phyloP scores from a whole-genome alignment of 768 basidiomycete genomes.

The Lepiota subincarnata region DNA sequence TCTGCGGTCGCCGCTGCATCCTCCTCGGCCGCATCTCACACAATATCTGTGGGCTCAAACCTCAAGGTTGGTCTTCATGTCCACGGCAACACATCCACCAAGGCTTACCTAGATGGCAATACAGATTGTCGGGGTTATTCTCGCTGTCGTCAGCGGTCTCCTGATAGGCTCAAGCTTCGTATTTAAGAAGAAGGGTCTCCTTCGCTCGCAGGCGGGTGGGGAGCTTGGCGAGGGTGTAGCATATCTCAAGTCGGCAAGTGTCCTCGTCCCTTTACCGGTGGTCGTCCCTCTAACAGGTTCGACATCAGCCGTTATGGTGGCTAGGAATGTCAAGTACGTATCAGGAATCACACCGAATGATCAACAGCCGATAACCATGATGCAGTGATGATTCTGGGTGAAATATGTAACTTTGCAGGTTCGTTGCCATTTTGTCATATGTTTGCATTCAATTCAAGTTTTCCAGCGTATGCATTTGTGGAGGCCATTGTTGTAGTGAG shows the following conservation, averaged over 20 bases:
- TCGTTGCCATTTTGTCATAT: constrained; percentile 24
- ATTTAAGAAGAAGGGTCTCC: constrained; percentile 94
- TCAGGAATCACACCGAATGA: neutral
- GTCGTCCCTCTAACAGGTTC: constrained; percentile 11
- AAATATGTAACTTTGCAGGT: constrained; percentile 85
- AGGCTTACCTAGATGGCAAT: constrained; percentile 4
- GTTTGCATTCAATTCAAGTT: constrained; percentile 14
- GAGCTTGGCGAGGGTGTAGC: constrained; percentile 81
- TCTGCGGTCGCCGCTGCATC: constrained; percentile 34
- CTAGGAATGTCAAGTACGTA: constrained; percentile 79
- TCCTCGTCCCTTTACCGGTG: constrained; percentile 4
- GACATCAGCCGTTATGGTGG: constrained; percentile 82
- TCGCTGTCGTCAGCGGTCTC: constrained; percentile 74
- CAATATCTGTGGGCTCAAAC: constrained; percentile 37
- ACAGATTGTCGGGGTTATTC: constrained; percentile 71
- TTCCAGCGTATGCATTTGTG: constrained; percentile 78
- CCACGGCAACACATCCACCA: neutral
- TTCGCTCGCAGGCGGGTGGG: constrained; percentile 79
- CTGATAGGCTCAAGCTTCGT: constrained; percentile 94
- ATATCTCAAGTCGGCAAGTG: constrained; percentile 88
- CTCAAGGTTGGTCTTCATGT: constrained; percentile 42
- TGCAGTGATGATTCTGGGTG: constrained; percentile 88
- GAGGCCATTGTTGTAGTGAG: constrained; percentile 89
- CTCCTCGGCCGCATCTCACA: constrained; percentile 31
- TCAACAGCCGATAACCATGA: neutral